Percentiles rank a stretch among this genome's conserved stretches.
Evolutionary conservation across 371 early-diverging fungal species (phyloP).

Genomic region (Cokeromyces recurvatus): DNA sequence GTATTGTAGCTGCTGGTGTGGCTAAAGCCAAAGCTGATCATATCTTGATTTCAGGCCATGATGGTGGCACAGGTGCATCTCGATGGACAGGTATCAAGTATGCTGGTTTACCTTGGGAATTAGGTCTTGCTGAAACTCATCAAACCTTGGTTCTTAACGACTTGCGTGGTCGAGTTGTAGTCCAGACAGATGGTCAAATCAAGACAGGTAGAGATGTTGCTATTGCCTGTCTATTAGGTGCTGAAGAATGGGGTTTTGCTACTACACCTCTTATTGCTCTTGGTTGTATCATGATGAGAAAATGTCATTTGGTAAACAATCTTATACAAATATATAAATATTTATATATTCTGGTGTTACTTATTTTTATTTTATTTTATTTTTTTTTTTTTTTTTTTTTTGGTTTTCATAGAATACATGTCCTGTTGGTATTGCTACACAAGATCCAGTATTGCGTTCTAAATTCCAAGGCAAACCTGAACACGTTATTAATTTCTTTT

Average conservation of each 20-base stretch:
- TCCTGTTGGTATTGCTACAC: conserved; percentile 96
- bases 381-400: conserved; percentile 49
- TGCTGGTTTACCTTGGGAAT: conserved; percentile 96
- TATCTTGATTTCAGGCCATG: conserved; percentile 93
- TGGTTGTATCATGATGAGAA: conserved; percentile 95
- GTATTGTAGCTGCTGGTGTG: conserved; percentile 94
- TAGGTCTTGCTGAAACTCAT: conserved; percentile 97
- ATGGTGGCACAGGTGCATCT: conserved; percentile 98
- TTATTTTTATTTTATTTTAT: background rate
- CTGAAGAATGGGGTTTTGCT: conserved; percentile 98
- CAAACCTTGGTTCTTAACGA: conserved; percentile 94
- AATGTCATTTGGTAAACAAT: conserved; percentile 46
- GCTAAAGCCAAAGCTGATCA: conserved; percentile 97
- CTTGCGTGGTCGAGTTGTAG: conserved; percentile 88
- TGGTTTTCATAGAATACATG: conserved; percentile 94
- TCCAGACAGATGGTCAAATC: conserved; percentile 97
- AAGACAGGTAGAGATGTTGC: conserved; percentile 96
- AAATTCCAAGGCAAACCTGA: conserved; percentile 94
- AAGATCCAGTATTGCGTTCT: conserved; percentile 88
- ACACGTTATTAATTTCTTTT: conserved; percentile 96
- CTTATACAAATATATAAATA: no score
- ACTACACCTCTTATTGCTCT: conserved; percentile 95
- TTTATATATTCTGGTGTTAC: no score
- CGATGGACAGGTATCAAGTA: conserved; percentile 98
- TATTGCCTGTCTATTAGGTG: conserved; percentile 92